phyloP scores from a whole-genome alignment of 192 early-diverging fungal species.

The Backusella psychrophila region DNA sequence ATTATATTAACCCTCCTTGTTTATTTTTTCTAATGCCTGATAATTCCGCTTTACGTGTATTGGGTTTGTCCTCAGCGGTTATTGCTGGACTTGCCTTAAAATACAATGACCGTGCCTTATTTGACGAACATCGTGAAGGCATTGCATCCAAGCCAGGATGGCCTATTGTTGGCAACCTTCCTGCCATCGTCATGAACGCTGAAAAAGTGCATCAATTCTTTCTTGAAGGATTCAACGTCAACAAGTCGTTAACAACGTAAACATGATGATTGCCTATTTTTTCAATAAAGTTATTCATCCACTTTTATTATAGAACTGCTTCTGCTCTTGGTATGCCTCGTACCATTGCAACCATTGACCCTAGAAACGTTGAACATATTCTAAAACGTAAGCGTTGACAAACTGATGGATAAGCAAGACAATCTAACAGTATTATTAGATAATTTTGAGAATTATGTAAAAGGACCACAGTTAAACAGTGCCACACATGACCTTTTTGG shows the following conservation, averaged over 20 bases:
- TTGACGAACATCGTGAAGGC: conserved; percentile 23
- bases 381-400: conserved; percentile 23
- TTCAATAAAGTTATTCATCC: background rate
- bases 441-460: conserved; percentile 39
- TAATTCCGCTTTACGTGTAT: background rate
- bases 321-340: conserved; percentile 28
- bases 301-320: conserved; percentile 6
- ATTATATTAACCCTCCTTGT: background rate
- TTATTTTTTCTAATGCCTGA: background rate
- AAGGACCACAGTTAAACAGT: conserved; percentile 40
- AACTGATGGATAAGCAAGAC: background rate
- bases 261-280: background rate
- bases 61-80: conserved; percentile 7
- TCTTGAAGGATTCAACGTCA: conserved; percentile 3
- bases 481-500: conserved; percentile 56
- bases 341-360: conserved; percentile 23
- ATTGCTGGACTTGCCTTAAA: conserved; percentile 11
- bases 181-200: conserved; percentile 2
- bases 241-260: conserved; percentile 18
- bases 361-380: conserved; percentile 34
- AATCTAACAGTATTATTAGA: conserved; percentile 2
- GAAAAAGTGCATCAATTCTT: conserved; percentile 21
- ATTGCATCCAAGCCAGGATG: conserved; percentile 17
- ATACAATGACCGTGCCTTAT: conserved; percentile 35
- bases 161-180: conserved; percentile 29